Conservation (phyloP, 495 filamentous ascomycete genomes). For the Aspergillus carlsbadensis region DNA sequence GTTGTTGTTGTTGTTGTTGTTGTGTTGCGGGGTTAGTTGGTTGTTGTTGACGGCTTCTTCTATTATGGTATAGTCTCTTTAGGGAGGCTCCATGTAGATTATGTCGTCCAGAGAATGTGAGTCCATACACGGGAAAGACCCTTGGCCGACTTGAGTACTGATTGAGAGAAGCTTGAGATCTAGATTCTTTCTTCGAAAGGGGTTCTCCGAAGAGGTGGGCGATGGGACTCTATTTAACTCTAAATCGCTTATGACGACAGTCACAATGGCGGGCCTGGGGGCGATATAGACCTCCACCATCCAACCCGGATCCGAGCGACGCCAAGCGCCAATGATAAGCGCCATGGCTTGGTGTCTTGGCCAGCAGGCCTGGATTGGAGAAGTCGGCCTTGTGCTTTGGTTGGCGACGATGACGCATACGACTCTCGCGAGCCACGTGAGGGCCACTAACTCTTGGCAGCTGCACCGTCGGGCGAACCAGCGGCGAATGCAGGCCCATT, state of each 20-base stretch:
- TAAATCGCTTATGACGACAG: slow-evolving; percentile 15
- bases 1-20: not conserved
- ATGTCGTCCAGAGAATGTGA: slow-evolving; percentile 35
- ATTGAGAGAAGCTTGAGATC: slow-evolving; percentile 3
- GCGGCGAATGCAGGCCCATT: not conserved
- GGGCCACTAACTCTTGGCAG: slow-evolving; percentile 24
- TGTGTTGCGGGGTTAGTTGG: not conserved
- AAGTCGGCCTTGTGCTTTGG: slow-evolving; percentile 7
- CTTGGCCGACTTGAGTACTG: not conserved
- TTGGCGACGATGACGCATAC: slow-evolving; percentile 19
- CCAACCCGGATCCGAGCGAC: slow-evolving; percentile 2
- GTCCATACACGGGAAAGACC: slow-evolving; percentile 30
- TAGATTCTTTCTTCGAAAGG: slow-evolving; percentile 5
- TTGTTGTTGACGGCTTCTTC: slow-evolving; percentile 12
- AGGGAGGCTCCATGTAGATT: slow-evolving; percentile 40
- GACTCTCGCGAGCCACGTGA: slow-evolving; percentile 16
- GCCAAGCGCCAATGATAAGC: slow-evolving; percentile 15
- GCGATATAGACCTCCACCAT: slow-evolving; percentile 1
- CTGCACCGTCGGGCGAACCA: slow-evolving; percentile 8
- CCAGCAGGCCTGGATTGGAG: slow-evolving; percentile 5
- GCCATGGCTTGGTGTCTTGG: slow-evolving; percentile 5
- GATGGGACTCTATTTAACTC: slow-evolving; percentile 16
- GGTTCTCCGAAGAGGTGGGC: not conserved
- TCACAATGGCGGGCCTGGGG: not conserved
- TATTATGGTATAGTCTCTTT: slow-evolving; percentile 28